Conservation (phyloP, 1,139 yeast species). For the Saccharomyces hybrid region DNA sequence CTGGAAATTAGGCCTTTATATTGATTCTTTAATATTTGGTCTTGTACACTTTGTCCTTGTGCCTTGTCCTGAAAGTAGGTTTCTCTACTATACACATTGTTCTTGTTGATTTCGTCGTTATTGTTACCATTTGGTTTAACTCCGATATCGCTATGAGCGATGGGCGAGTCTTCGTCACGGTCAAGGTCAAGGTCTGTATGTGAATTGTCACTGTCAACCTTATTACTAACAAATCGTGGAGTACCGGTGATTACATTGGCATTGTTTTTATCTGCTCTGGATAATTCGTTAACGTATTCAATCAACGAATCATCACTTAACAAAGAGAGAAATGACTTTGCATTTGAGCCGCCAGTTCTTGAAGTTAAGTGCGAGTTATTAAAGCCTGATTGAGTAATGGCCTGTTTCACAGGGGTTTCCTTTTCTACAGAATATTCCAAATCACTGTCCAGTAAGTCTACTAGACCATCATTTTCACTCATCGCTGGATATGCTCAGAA, state of each 20-base stretch:
- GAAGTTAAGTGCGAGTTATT: neutral
- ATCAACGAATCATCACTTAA: constrained; percentile 39
- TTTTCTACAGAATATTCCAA: neutral
- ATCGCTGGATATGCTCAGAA: neutral
- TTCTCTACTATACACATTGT: constrained; percentile 24
- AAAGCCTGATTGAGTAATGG: neutral
- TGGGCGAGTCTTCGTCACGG: neutral
- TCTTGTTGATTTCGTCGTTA: neutral
- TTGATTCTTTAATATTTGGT: constrained; percentile 45
- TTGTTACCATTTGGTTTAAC: neutral
- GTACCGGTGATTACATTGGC: neutral
- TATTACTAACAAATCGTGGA: neutral
- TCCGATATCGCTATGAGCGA: neutral
- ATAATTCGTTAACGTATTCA: constrained; percentile 35
- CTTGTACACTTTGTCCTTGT: constrained; percentile 61
- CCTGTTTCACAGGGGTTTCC: neutral
- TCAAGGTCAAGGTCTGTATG: neutral
- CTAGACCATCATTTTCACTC: neutral
- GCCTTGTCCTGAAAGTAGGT: constrained; percentile 64
- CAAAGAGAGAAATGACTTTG: constrained; percentile 23
- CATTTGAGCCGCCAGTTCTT: neutral
- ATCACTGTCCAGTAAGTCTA: neutral
- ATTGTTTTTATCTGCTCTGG: constrained; percentile 22
- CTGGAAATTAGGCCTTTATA: constrained; percentile 35
- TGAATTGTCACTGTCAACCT: neutral